Conservation (phyloP, 306 rosid genomes). For the Ormosia semicastrata region DNA sequence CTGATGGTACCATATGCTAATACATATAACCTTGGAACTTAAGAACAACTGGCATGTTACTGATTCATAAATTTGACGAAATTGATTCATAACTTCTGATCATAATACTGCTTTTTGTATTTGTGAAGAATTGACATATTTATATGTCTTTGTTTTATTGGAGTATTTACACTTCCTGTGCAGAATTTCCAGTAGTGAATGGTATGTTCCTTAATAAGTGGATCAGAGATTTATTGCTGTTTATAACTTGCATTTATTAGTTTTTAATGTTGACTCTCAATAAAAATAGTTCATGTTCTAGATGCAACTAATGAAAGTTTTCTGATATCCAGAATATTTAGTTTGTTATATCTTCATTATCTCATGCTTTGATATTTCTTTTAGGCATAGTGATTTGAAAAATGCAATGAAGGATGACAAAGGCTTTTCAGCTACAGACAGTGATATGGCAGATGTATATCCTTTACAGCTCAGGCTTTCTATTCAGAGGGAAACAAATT, state of each 20-base stretch:
- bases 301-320: not conserved
- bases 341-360: constrained; percentile 30
- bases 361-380: constrained; percentile 28
- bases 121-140: not conserved
- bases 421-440: constrained; percentile 72
- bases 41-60: not conserved
- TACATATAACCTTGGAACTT: not conserved
- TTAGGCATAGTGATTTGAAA: constrained; percentile 88
- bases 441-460: constrained; percentile 83
- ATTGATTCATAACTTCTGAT: constrained; percentile 7
- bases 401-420: constrained; percentile 56
- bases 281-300: constrained; percentile 18
- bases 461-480: constrained; percentile 93
- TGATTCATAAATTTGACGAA: constrained; percentile 9
- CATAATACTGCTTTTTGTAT: not conserved
- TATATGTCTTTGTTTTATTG: constrained; percentile 18
- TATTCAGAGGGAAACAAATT: constrained; percentile 63
- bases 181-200: constrained; percentile 5
- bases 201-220: not conserved
- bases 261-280: constrained; percentile 3
- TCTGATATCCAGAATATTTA: not conserved
- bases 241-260: constrained; percentile 13
- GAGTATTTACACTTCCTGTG: not conserved
- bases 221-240: constrained; percentile 2
- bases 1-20: not conserved